Evolutionary conservation across 371 early-diverging fungal genomes (phyloP).

Genomic region (Fennellomyces sp.): DNA sequence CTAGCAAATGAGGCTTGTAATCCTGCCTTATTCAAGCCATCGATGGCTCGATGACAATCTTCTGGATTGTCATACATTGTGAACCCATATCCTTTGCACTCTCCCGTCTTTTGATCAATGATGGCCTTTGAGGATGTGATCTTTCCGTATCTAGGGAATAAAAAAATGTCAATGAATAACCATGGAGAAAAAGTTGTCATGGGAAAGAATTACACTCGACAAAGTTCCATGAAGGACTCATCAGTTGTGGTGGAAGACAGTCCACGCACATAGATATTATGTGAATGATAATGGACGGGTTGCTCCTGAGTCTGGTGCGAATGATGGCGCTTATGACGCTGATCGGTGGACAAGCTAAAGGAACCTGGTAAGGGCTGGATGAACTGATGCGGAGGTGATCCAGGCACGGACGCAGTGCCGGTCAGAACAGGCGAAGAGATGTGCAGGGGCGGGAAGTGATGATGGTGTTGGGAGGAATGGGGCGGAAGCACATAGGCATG

Average conservation of each 20-base stretch:
- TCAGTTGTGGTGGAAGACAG: constrained; percentile 76
- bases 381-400: constrained; percentile 38
- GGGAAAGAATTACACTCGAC: constrained; percentile 38
- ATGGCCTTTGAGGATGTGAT: constrained; percentile 87
- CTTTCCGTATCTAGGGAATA: constrained; percentile 66
- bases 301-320: constrained; percentile 14
- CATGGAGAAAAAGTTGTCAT: background rate
- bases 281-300: constrained; percentile 33
- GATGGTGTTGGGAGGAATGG: constrained; percentile 26
- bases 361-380: constrained; percentile 23
- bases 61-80: constrained; percentile 81
- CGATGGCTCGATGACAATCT: constrained; percentile 71
- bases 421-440: constrained; percentile 51
- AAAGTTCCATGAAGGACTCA: constrained; percentile 71
- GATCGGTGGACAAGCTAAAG: constrained; percentile 26
- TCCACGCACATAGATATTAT: constrained; percentile 87
- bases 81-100: constrained; percentile 93
- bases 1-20: constrained; percentile 79
- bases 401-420: constrained; percentile 36
- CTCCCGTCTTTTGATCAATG: constrained; percentile 75
- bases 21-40: constrained; percentile 68
- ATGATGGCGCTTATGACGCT: constrained; percentile 16
- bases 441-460: constrained; percentile 49
- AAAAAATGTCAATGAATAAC: background rate
- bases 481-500: constrained; percentile 45